Evolutionary conservation across 306 rosid genomes (phyloP).

Genomic region (Mucuna pruriens): DNA sequence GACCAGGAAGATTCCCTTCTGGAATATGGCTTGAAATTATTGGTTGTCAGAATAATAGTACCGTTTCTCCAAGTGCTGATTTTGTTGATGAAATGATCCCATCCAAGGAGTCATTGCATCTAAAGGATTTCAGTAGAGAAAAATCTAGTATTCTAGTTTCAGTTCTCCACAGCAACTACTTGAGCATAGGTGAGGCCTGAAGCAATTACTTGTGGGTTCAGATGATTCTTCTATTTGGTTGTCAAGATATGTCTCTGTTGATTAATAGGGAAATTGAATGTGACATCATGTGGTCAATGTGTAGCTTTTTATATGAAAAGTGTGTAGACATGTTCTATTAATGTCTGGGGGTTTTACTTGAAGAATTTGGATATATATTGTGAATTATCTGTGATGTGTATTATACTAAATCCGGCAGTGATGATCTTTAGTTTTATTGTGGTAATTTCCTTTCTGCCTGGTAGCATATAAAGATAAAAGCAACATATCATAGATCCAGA

Average conservation of each 20-base stretch:
- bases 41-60: conserved; percentile 50
- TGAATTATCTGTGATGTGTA: neutral
- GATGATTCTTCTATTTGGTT: conserved; percentile 32
- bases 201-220: conserved; percentile 30
- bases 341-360: conserved; percentile 11
- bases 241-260: conserved; percentile 25
- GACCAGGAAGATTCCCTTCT: conserved; percentile 76
- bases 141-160: conserved; percentile 68
- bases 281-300: conserved; percentile 16
- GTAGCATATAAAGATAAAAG: conserved; percentile 34
- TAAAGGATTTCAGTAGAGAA: conserved; percentile 44
- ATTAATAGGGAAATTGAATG: conserved; percentile 29
- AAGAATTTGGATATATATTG: conserved; percentile 25
- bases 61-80: conserved; percentile 33
- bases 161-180: conserved; percentile 77
- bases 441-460: conserved; percentile 17
- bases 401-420: conserved; percentile 3
- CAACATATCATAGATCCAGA: neutral
- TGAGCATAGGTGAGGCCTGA: conserved; percentile 73
- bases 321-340: conserved; percentile 1
- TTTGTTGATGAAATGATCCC: conserved; percentile 37
- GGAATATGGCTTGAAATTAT: conserved; percentile 88
- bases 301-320: conserved; percentile 12
- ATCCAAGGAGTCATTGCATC: conserved; percentile 44
- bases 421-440: conserved; percentile 21